Evolutionary conservation across 2,329 filamentous ascomycete genomes (phyloP).

Genomic region (Phyllachora maydis): DNA sequence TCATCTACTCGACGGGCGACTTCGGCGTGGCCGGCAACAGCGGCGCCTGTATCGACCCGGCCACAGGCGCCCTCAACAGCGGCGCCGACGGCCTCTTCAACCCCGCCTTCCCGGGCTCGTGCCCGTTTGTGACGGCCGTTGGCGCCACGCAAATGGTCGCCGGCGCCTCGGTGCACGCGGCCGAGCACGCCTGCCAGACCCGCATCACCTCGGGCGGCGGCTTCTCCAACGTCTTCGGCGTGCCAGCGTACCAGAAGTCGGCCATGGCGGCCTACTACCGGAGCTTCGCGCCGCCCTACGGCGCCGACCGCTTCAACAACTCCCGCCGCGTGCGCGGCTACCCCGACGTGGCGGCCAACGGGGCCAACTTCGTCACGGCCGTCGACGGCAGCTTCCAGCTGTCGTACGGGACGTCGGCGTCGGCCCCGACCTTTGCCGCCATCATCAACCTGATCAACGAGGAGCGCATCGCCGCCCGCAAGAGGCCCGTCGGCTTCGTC

Average conservation of each 20-base stretch:
- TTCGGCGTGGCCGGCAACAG: conserved; percentile 30
- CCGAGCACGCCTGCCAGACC: conserved; percentile 22
- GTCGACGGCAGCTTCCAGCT: conserved; percentile 18
- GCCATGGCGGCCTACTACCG: conserved; percentile 18
- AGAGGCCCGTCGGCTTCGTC: conserved; percentile 8
- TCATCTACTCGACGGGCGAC: conserved; percentile 30
- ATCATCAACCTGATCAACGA: conserved; percentile 14
- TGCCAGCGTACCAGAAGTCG: conserved; percentile 22
- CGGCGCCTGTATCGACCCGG: conserved; percentile 13
- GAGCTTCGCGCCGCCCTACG: conserved; percentile 18
- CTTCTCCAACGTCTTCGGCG: conserved; percentile 24
- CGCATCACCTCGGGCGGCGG: conserved; percentile 25
- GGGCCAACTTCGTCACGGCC: conserved; percentile 20
- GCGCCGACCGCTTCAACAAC: conserved; percentile 22
- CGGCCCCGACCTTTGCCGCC: conserved; percentile 12
- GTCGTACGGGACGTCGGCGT: conserved; percentile 25
- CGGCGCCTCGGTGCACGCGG: conserved; percentile 14
- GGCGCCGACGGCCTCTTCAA: conserved; percentile 20
- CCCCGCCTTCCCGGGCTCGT: conserved; percentile 21
- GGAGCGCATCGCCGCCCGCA: conserved; percentile 9
- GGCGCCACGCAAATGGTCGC: conserved; percentile 25
- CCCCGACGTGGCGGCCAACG: conserved; percentile 24
- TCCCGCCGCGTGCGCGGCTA: conserved; percentile 20
- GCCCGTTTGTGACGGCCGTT: conserved; percentile 27
- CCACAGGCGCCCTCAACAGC: conserved; percentile 9